A percentile compares a stretch with the other conserved stretches of the same genome.
These are phyloP conservation scores for Triticum dicoccoides DNA, from an alignment of 176 grass and related monocot genomes.

Conservation along the genomic window DNA sequence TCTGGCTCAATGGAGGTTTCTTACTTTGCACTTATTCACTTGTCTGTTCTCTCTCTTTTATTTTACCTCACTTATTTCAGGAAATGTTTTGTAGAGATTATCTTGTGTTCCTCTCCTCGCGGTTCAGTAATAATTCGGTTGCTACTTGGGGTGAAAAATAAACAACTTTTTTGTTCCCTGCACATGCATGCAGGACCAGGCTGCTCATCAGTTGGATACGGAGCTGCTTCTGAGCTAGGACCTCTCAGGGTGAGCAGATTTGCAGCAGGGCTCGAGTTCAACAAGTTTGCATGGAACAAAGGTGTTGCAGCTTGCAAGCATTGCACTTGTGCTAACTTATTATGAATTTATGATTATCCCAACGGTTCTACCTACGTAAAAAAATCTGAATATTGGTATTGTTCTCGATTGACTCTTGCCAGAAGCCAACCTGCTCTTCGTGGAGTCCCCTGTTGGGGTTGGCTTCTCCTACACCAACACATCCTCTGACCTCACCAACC, in stretches of 20 bases:
- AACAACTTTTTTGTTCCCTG: neutral
- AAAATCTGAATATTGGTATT: neutral
- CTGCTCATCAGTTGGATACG: slow-evolving; percentile 85
- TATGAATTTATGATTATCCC: neutral
- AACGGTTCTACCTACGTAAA: neutral
- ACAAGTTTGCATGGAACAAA: slow-evolving; percentile 85
- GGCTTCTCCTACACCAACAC: slow-evolving; percentile 53
- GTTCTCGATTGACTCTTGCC: neutral
- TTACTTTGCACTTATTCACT: neutral
- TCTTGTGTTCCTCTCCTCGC: neutral
- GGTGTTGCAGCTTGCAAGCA: slow-evolving; percentile 21
- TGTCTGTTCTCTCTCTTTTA: neutral
- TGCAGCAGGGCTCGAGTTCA: slow-evolving; percentile 65
- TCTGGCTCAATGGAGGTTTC: slow-evolving; percentile 94
- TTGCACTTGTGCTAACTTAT: neutral
- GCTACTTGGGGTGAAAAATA: neutral
- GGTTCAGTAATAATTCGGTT: neutral
- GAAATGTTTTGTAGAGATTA: neutral
- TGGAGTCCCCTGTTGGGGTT: slow-evolving; percentile 43
- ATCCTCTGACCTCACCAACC: slow-evolving; percentile 37
- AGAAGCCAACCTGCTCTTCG: slow-evolving; percentile 52
- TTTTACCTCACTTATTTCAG: slow-evolving; percentile 9
- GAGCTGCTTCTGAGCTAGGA: slow-evolving; percentile 73
- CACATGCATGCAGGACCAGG: slow-evolving; percentile 53
- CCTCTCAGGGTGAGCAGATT: slow-evolving; percentile 65